phyloP scores from a whole-genome alignment of 1,284 basidiomycete species.

The Cutaneotrichosporon sp. region DNA sequence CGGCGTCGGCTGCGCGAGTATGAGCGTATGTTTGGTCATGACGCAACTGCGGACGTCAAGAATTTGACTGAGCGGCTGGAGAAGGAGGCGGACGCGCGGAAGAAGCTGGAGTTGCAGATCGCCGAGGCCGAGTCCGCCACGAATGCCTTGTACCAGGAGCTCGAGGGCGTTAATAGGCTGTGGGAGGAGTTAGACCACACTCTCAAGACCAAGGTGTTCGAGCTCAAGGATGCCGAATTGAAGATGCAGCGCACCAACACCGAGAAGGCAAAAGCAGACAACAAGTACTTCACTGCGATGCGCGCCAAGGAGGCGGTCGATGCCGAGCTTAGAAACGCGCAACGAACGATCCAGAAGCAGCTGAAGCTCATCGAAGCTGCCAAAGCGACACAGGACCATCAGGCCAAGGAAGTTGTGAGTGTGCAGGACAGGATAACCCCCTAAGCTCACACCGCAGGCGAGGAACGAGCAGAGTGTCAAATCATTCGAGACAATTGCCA shows the following conservation, averaged over 20 bases:
- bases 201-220: slow-evolving; percentile 76
- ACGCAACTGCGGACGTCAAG: slow-evolving; percentile 52
- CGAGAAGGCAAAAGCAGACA: slow-evolving; percentile 90
- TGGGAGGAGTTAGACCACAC: slow-evolving; percentile 84
- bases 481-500: slow-evolving; percentile 49
- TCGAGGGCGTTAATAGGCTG: slow-evolving; percentile 77
- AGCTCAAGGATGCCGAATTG: slow-evolving; percentile 71
- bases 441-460: slow-evolving; percentile 48
- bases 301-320: slow-evolving; percentile 80
- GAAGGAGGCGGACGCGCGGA: slow-evolving; percentile 60
- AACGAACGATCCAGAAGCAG: slow-evolving; percentile 69
- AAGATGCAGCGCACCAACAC: slow-evolving; percentile 59
- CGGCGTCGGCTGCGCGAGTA: slow-evolving; percentile 57
- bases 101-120: slow-evolving; percentile 53
- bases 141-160: slow-evolving; percentile 72
- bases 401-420: slow-evolving; percentile 59
- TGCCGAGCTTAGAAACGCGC: slow-evolving; percentile 65
- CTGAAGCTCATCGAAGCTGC: slow-evolving; percentile 67
- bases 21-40: slow-evolving; percentile 59
- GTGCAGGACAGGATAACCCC: background rate
- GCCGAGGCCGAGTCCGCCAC: slow-evolving; percentile 55
- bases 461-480: slow-evolving; percentile 54
- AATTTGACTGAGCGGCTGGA: slow-evolving; percentile 57
- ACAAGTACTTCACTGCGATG: slow-evolving; percentile 89
- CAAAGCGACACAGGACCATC: slow-evolving; percentile 61